Percentiles rank a stretch among this genome's conserved stretches.
Conservation (phyloP, 2,329 filamentous ascomycete genomes). For the Fusarium sp. region DNA sequence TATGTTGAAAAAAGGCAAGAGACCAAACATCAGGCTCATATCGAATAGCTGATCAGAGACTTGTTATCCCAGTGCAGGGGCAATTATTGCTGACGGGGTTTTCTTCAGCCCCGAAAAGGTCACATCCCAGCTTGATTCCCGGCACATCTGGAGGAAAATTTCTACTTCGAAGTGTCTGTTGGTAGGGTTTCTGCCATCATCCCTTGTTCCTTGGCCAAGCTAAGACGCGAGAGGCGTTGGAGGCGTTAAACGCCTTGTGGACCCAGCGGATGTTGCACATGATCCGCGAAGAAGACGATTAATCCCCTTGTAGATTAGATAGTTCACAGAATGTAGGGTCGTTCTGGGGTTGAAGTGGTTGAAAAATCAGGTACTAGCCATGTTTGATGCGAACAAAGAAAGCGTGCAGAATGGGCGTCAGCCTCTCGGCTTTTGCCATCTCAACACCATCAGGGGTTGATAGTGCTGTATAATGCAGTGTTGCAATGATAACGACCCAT, state of each 20-base stretch:
- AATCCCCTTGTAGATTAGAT: constrained; percentile 45
- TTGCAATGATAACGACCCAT: neutral
- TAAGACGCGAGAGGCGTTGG: constrained; percentile 46
- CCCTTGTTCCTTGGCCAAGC: constrained; percentile 36
- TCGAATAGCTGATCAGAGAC: neutral
- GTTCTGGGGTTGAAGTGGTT: constrained; percentile 26
- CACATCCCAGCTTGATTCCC: constrained; percentile 35
- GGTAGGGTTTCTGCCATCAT: constrained; percentile 33
- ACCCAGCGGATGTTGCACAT: constrained; percentile 50
- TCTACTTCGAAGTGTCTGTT: constrained; percentile 38
- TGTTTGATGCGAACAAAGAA: constrained; percentile 19
- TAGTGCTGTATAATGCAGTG: constrained; percentile 1
- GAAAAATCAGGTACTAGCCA: constrained; percentile 35
- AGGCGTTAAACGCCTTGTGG: constrained; percentile 50
- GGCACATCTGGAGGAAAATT: constrained; percentile 34
- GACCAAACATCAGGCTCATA: neutral
- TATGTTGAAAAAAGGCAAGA: neutral
- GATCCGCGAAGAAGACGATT: constrained; percentile 45
- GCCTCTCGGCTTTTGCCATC: constrained; percentile 4
- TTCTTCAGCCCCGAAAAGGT: neutral
- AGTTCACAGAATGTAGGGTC: constrained; percentile 34
- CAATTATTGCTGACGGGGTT: neutral
- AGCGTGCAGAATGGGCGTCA: constrained; percentile 16
- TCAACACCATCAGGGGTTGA: constrained; percentile 13
- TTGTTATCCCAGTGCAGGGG: neutral